Percentiles rank a stretch among this genome's conserved stretches.
These are phyloP conservation scores for Bathelium albidoporum DNA, from an alignment of 495 filamentous ascomycete species.

Conservation along the genomic window DNA sequence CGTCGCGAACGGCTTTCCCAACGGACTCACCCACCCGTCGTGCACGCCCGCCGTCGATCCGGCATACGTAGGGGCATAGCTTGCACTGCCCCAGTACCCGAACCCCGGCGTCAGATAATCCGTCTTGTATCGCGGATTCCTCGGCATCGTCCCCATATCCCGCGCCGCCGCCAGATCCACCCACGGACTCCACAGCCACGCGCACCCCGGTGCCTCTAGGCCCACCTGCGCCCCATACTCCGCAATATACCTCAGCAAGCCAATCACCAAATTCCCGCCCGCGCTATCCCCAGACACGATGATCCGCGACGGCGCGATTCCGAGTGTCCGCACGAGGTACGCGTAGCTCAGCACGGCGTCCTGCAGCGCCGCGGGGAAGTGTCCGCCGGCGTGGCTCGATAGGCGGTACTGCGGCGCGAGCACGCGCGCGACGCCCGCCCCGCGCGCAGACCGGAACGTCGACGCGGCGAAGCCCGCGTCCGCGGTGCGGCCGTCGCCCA, in stretches of 20 bases:
- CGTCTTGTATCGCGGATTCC: constrained; percentile 27
- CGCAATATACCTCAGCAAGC: constrained; percentile 21
- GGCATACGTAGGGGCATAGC: constrained; percentile 12
- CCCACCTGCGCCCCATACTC: constrained; percentile 17
- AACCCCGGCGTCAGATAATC: constrained; percentile 32
- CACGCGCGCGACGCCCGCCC: constrained; percentile 15
- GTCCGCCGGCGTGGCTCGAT: constrained; percentile 13
- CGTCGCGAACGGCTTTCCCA: constrained; percentile 31
- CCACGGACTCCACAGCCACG: constrained; percentile 35
- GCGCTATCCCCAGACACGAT: constrained; percentile 25
- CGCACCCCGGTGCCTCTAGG: constrained; percentile 11
- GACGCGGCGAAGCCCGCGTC: constrained; percentile 30
- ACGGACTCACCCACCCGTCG: constrained; percentile 28
- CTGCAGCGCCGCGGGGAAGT: constrained; percentile 27
- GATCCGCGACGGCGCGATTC: constrained; percentile 17
- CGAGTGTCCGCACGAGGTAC: constrained; percentile 20
- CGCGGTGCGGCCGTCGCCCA: constrained; percentile 31
- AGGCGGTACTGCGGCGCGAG: constrained; percentile 26
- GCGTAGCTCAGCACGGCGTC: constrained; percentile 21
- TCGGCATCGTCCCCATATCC: constrained; percentile 10
- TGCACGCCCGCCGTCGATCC: constrained; percentile 5
- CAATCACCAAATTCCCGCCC: constrained; percentile 21
- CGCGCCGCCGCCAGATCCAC: constrained; percentile 19
- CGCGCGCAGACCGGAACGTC: constrained; percentile 16
- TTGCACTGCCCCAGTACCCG: constrained; percentile 28